Evolutionary conservation across 2,329 filamentous ascomycete species (phyloP).

Genomic region (Talaromyces piceae): DNA sequence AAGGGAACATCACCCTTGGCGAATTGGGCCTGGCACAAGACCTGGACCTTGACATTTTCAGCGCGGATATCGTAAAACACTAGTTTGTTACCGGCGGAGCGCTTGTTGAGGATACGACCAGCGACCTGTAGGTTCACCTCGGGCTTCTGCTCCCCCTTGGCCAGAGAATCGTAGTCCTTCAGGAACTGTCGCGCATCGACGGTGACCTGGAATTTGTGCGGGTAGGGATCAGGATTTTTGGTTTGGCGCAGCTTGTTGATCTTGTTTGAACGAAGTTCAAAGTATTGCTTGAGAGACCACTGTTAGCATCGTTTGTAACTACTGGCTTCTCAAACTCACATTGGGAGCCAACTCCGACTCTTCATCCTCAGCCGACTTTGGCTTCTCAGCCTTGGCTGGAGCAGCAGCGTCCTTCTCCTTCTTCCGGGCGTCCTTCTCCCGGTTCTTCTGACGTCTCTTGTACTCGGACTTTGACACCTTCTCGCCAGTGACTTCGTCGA

Average conservation of each 20-base stretch:
- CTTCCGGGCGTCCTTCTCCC: conserved; percentile 82
- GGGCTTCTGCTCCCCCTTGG: conserved; percentile 77
- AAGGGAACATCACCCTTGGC: conserved; percentile 63
- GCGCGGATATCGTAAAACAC: conserved; percentile 83
- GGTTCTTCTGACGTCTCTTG: conserved; percentile 92
- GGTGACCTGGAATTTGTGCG: conserved; percentile 85
- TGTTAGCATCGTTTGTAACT: background rate
- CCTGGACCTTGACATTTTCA: conserved; percentile 72
- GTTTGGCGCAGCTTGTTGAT: conserved; percentile 69
- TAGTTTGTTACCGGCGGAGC: conserved; percentile 72
- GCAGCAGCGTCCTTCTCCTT: conserved; percentile 70
- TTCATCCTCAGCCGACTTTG: conserved; percentile 54
- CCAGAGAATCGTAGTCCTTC: conserved; percentile 65
- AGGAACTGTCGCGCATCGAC: conserved; percentile 76
- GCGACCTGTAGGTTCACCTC: conserved; percentile 70
- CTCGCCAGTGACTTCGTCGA: conserved; percentile 92
- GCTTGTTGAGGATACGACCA: conserved; percentile 83
- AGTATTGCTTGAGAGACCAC: conserved; percentile 62
- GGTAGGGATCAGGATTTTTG: conserved; percentile 76
- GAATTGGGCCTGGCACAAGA: conserved; percentile 85
- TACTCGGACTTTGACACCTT: conserved; percentile 74
- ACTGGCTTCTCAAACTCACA: conserved; percentile 38
- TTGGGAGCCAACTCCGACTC: conserved; percentile 69
- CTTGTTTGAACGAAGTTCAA: conserved; percentile 82
- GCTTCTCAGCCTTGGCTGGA: conserved; percentile 54